phyloP scores from a whole-genome alignment of 441 rosid genomes.

The Corymbia calophylla region DNA sequence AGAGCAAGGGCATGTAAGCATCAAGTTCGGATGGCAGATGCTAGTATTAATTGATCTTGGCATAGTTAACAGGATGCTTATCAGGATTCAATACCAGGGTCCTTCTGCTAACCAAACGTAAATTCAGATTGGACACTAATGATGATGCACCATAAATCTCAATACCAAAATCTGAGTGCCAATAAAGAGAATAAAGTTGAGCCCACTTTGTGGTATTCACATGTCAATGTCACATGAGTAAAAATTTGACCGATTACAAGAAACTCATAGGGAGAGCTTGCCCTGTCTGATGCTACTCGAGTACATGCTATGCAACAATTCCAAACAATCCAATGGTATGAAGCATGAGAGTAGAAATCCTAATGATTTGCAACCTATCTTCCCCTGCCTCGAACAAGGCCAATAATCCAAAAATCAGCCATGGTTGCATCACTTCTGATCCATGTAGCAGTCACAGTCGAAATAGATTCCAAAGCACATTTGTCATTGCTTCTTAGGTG shows the following conservation, averaged over 20 bases:
- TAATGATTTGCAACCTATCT: not conserved
- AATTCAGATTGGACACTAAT: not conserved
- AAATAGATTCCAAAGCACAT: not conserved
- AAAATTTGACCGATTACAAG: not conserved
- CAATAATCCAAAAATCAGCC: not conserved
- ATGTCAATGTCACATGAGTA: not conserved
- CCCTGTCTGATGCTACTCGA: not conserved
- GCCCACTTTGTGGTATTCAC: not conserved
- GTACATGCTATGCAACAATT: not conserved
- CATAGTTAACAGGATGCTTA: not conserved
- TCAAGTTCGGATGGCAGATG: not conserved
- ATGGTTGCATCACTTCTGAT: not conserved
- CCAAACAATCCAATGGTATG: not conserved
- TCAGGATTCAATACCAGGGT: not conserved
- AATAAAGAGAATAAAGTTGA: not conserved
- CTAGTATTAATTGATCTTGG: not conserved
- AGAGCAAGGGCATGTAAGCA: not conserved
- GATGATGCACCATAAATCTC: not conserved
- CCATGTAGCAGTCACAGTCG: not conserved
- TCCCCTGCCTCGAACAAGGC: not conserved
- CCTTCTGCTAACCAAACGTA: not conserved
- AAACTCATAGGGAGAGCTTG: not conserved
- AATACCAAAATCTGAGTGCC: not conserved
- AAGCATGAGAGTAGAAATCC: not conserved
- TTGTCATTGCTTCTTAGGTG: not conserved